Evolutionary conservation across 768 basidiomycete genomes (phyloP), one percentile per base, ranked within the genome.

Genomic region (Lactarius trivialis): DNA sequence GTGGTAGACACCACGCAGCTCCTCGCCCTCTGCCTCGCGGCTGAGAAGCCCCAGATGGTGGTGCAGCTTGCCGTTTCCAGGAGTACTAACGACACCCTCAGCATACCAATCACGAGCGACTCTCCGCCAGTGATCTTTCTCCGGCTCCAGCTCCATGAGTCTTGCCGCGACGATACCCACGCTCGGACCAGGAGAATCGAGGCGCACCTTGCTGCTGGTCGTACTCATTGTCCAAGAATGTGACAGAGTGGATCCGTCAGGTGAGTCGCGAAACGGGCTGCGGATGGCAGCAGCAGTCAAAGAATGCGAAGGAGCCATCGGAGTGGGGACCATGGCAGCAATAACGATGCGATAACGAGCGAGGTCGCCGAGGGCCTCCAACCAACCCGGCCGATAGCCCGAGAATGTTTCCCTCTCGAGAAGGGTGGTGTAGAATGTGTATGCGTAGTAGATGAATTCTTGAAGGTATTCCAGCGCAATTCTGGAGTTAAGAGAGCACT

Each of bases 301-400:
- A 0, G 78, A 72, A n/a, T 76, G 75, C 14, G 67, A 55, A 14
- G 63, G 17, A 37, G 60, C 54, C 6, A 79, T 70, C 36, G 76
- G 79, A 30, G 81, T 79, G 30, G 82, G 79, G 32, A 90, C 80
- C 80, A 93, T 85, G 33, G 85, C 87, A n/a, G 92, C 90, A 19
- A 98, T 91, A 1, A 89, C 88, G 91, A 97, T 95, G 55, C 90
- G 83, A 73, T 98, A 98, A 37, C 95, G 81, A 0, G 97, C 93
- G 34, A 99, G 81, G 74, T 99, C 97, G 26, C 97, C 97, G 17
- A 99, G 85, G 4, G 95, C 93, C 72, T 99, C 97, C 56, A 98
- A 83, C 97, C 97, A 99, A n/a, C 86, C 86, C 2, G 82, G 77
- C 61, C 86, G 85, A 77, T 93, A 97, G 7, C 76, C 72, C 2